Evolutionary conservation across 768 basidiomycete species (phyloP).

Genomic region (Amanita muscaria): DNA sequence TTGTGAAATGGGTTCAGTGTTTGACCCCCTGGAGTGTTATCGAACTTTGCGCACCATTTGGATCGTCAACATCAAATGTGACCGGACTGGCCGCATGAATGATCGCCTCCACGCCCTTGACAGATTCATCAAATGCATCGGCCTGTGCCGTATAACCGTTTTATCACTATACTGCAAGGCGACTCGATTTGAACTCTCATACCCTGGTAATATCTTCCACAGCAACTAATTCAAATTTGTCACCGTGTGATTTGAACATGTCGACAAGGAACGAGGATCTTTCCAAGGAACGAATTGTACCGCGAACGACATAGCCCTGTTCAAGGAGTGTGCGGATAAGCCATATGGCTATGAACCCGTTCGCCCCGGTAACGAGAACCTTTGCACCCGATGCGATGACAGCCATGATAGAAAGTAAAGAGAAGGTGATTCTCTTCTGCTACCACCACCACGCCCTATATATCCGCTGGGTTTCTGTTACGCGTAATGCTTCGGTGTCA

Average conservation of each 20-base stretch:
- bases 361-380: slow-evolving; percentile 50
- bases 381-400: slow-evolving; percentile 20
- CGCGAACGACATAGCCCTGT: slow-evolving; percentile 53
- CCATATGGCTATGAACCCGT: slow-evolving; percentile 54
- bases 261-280: slow-evolving; percentile 53
- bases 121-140: slow-evolving; percentile 71
- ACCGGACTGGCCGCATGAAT: slow-evolving; percentile 63
- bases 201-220: slow-evolving; percentile 57
- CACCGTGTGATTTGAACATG: slow-evolving; percentile 41
- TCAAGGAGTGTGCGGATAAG: slow-evolving; percentile 49
- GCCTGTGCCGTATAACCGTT: slow-evolving; percentile 27
- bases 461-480: no score
- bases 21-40: no score
- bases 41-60: no score
- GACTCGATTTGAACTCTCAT: neutral
- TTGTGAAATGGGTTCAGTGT: slow-evolving; percentile 20
- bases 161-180: no score
- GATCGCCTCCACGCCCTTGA: slow-evolving; percentile 67
- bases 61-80: slow-evolving; percentile 34
- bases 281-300: slow-evolving; percentile 50
- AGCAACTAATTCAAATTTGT: slow-evolving; percentile 55
- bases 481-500: no score
- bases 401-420: slow-evolving; percentile 27
- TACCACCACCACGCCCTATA: no score
- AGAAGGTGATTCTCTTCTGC: no score